Evolutionary conservation across 2,329 filamentous ascomycete species (phyloP).

Genomic region (Penicillium sp.): DNA sequence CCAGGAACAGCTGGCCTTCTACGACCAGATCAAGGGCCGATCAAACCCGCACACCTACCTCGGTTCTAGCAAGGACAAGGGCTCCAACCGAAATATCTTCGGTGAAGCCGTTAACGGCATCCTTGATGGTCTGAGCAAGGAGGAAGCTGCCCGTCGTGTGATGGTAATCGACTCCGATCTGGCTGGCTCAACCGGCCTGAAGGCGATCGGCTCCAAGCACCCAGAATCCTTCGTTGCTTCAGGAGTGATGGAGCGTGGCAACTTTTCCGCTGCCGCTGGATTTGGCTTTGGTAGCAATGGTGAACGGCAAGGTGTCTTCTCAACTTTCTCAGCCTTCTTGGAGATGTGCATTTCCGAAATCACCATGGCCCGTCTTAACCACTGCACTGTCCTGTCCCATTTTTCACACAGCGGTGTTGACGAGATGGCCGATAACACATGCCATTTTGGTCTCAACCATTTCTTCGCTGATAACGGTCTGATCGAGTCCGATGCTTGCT

Average conservation of each 20-base stretch:
- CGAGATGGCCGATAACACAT: constrained; percentile 49
- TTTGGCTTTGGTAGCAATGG: constrained; percentile 44
- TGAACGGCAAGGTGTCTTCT: constrained; percentile 43
- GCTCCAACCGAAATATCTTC: constrained; percentile 43
- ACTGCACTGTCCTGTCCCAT: constrained; percentile 43
- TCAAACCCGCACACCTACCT: constrained; percentile 38
- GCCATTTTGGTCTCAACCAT: constrained; percentile 47
- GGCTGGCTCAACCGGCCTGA: constrained; percentile 45
- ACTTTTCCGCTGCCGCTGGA: constrained; percentile 46
- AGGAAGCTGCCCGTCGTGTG: constrained; percentile 42
- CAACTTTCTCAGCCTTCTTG: constrained; percentile 46
- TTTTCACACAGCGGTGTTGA: constrained; percentile 47
- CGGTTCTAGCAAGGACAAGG: constrained; percentile 42
- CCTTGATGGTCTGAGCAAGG: constrained; percentile 41
- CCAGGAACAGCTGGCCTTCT: constrained; percentile 37
- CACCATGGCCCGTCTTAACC: constrained; percentile 46
- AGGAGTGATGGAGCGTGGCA: constrained; percentile 47
- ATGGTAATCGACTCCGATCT: constrained; percentile 48
- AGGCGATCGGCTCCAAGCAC: constrained; percentile 40
- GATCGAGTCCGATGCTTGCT: constrained; percentile 40
- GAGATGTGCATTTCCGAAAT: constrained; percentile 48
- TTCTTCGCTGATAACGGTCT: constrained; percentile 48
- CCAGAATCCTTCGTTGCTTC: constrained; percentile 45
- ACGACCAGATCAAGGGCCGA: constrained; percentile 38
- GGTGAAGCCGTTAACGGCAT: constrained; percentile 45